Evolutionary conservation across 2,329 filamentous ascomycete genomes (phyloP), one percentile per base, ranked within the genome.

Genomic region (Coniochaeta sp.): DNA sequence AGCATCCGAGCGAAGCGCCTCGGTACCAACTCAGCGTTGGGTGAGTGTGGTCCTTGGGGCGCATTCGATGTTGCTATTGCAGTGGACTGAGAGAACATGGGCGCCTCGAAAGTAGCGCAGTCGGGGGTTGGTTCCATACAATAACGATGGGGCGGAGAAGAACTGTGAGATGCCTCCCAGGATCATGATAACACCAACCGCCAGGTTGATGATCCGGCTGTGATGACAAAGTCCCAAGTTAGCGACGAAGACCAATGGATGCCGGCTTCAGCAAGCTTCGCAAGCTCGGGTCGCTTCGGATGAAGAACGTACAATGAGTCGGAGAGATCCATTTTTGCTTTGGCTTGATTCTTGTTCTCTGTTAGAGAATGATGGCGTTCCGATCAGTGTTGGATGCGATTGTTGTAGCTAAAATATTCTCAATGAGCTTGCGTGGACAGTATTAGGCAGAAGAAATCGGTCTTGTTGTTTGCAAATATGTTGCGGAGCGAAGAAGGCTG

Each of bases 191-290:
- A 88, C 88, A 69, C 88, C 95, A 65, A 96, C 87, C 69, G 81
- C 90, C 75, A 99, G 81, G 83, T 99, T 99, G 74, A 96, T 90
- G 72, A 98, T 86, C 72, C 95, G 95, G 80, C 95, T 98, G 73
- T 12, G 62, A 58, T 58, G 55, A 65, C 68, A 62, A 60, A 34
- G 24, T 52, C 28, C 19, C 36, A 59, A 57, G 69, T 79, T 71
- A 79, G 75, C 71, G 62, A 62, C 22, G 17, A 10, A 56, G 12
- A 12, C 9, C 40, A 50, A 55, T 55, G 22, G 22, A 12, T n/a
- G 32, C 32, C 57, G 26, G 55, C 36, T 26, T 22, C 22, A 52
- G 24, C 47, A 17, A 52, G 47, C 47, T 52, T 28, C 47, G 24
- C 47, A 17, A 52, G 47, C 47, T 52, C 17, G 24, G 12, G 12